Conservation (phyloP, 2,329 filamentous ascomycete genomes). For the Blastomyces percursus region DNA sequence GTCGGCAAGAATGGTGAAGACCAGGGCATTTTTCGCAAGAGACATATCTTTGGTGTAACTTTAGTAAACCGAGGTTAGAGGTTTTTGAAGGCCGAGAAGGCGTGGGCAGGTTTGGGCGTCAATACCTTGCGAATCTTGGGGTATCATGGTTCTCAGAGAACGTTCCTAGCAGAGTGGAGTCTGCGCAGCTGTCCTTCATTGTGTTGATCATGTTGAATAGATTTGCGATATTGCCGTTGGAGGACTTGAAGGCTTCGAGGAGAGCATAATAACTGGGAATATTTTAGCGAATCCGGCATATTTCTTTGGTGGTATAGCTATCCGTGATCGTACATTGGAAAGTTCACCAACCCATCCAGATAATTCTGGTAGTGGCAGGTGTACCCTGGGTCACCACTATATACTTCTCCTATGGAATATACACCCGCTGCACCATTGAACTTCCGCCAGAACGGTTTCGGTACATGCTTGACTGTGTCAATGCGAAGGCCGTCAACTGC, state of each 20-base stretch:
- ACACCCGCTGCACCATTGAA: conserved; percentile 32
- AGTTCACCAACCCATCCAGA: conserved; percentile 39
- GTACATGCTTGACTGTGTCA: conserved; percentile 40
- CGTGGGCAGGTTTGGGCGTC: neutral
- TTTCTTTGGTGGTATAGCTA: neutral
- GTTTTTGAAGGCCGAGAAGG: neutral
- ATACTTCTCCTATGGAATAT: conserved; percentile 41
- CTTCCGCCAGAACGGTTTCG: conserved; percentile 31
- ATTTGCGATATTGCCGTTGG: conserved; percentile 3
- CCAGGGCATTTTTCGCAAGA: conserved; percentile 50
- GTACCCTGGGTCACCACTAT: conserved; percentile 27
- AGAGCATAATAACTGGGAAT: conserved; percentile 4
- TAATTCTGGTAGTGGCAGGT: conserved; percentile 36
- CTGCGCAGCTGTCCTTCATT: conserved; percentile 30
- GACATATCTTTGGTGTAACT: conserved; percentile 43
- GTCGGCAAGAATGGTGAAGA: conserved; percentile 48
- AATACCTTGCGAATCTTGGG: conserved; percentile 1
- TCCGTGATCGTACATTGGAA: conserved; percentile 32
- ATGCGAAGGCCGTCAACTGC: conserved; percentile 38
- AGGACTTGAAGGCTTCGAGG: conserved; percentile 8
- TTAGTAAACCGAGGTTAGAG: conserved; percentile 29
- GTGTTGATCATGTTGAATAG: conserved; percentile 20
- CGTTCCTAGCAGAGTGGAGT: conserved; percentile 33
- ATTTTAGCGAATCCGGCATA: neutral
- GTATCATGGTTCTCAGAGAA: conserved; percentile 53